Conservation (phyloP, 2,329 filamentous ascomycete genomes). For the Colletotrichum magnum region DNA sequence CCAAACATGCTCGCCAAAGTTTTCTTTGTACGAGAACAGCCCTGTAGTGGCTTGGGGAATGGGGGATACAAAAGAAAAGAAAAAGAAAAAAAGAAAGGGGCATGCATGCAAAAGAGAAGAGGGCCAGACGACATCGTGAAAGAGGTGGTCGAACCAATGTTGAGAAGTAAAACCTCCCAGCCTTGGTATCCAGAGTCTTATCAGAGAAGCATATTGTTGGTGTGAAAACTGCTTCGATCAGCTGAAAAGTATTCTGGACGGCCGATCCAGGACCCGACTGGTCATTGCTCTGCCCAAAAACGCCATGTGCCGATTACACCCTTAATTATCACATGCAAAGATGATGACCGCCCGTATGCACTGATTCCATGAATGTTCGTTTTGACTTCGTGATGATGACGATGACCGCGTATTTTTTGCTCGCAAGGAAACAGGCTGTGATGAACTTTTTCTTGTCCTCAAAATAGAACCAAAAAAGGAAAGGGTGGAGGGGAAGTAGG, state of each 20-base stretch:
- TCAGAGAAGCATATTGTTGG: slow-evolving; percentile 20
- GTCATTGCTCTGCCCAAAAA: slow-evolving; percentile 40
- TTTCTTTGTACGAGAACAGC: neutral
- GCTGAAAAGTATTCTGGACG: slow-evolving; percentile 35
- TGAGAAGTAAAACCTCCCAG: neutral
- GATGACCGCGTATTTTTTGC: slow-evolving; percentile 20
- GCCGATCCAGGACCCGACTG: slow-evolving; percentile 34
- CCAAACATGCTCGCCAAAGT: neutral
- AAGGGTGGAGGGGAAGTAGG: neutral
- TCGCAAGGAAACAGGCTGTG: slow-evolving; percentile 24
- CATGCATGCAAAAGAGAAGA: slow-evolving; percentile 7
- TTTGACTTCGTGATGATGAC: slow-evolving; percentile 38
- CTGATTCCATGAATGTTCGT: slow-evolving; percentile 41
- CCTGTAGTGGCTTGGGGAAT: neutral
- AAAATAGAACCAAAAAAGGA: slow-evolving; percentile 19
- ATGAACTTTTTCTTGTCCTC: slow-evolving; percentile 34
- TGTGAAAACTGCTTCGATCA: slow-evolving; percentile 27
- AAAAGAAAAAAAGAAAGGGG: neutral
- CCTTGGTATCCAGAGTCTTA: slow-evolving; percentile 16
- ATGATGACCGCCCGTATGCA: slow-evolving; percentile 41
- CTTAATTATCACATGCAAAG: slow-evolving; percentile 40
- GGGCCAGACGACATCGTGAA: slow-evolving; percentile 5
- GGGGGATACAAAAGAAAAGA: neutral
- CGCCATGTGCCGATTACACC: slow-evolving; percentile 40
- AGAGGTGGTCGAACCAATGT: neutral